Conservation (phyloP, 768 basidiomycete genomes). For the Kwoniella europaea region DNA sequence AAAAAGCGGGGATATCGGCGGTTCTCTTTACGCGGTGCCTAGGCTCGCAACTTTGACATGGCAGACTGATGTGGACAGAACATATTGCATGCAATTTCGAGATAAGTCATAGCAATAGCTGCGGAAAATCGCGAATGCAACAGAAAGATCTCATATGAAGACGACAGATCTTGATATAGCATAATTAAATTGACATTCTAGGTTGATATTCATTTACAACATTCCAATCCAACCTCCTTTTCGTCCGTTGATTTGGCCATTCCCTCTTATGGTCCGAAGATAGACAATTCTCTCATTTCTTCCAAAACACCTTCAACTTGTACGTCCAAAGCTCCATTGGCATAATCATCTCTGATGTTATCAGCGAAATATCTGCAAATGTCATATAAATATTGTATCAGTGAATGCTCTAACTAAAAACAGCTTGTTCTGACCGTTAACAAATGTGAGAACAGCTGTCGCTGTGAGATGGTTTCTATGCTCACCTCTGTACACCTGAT, state of each 20-base stretch:
- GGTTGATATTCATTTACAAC: not conserved
- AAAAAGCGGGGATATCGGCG: not conserved
- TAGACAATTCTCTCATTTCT: conserved; percentile 94
- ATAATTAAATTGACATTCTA: not conserved
- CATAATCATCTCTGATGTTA: conserved; percentile 91
- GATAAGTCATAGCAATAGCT: no score
- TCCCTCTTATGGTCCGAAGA: conserved; percentile 69
- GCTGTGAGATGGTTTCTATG: not conserved
- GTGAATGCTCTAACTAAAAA: not conserved
- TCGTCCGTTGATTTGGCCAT: not conserved
- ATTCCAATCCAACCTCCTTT: not conserved
- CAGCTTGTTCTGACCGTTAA: conserved; percentile 1
- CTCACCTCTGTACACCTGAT: conserved; percentile 85
- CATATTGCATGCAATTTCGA: no score
- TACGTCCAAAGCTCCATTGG: conserved; percentile 91
- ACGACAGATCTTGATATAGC: not conserved
- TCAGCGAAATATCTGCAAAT: conserved; percentile 79
- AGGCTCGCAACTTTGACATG: no score
- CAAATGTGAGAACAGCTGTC: no score
- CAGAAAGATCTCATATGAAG: no score
- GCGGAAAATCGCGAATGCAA: no score
- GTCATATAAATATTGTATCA: not conserved
- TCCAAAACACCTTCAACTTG: conserved; percentile 98
- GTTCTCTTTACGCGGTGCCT: not conserved
- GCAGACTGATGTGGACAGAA: no score